phyloP scores from a whole-genome alignment of 805 yeast genomes.

The Maudiozyma barnettii region DNA sequence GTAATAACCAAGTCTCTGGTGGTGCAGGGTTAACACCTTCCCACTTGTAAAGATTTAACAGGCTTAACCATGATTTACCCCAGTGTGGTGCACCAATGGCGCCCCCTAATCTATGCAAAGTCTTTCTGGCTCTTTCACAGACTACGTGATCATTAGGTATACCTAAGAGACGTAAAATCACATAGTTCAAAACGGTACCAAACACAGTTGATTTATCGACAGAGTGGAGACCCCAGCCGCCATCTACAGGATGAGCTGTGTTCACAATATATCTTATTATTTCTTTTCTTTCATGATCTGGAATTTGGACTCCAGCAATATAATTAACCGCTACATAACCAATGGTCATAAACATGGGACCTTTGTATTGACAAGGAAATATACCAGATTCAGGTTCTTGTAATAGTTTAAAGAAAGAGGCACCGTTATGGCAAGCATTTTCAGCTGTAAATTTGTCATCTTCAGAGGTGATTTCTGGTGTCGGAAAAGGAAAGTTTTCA shows the following conservation, averaged over 20 bases:
- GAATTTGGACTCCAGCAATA: conserved; percentile 57
- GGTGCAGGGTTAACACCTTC: conserved; percentile 98
- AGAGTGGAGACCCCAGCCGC: conserved; percentile 98
- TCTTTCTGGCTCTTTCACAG: conserved; percentile 61
- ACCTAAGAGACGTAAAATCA: conserved; percentile 73
- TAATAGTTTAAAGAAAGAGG: conserved; percentile 53
- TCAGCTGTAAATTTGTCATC: conserved; percentile 32
- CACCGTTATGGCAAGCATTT: conserved; percentile 66
- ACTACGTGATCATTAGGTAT: conserved; percentile 66
- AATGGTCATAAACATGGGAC: conserved; percentile 95
- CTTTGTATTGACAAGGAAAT: conserved; percentile 88
- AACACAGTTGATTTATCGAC: conserved; percentile 90
- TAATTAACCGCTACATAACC: conserved; percentile 75
- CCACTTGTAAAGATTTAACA: conserved; percentile 79
- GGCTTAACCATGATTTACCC: conserved; percentile 90
- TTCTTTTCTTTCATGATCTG: conserved; percentile 57
- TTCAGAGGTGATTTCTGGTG: conserved; percentile 24
- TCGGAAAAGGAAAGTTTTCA: conserved; percentile 32
- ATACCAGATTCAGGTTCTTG: conserved; percentile 75
- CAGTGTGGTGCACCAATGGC: conserved; percentile 90
- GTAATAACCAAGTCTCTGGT: conserved; percentile 85
- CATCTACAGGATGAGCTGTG: conserved; percentile 92
- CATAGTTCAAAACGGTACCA: conserved; percentile 86
- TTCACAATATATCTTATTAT: conserved; percentile 81
- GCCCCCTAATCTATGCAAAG: conserved; percentile 71